Evolutionary conservation across 345 rosid genomes (phyloP).

Genomic region (Hirschfeldia incana): DNA sequence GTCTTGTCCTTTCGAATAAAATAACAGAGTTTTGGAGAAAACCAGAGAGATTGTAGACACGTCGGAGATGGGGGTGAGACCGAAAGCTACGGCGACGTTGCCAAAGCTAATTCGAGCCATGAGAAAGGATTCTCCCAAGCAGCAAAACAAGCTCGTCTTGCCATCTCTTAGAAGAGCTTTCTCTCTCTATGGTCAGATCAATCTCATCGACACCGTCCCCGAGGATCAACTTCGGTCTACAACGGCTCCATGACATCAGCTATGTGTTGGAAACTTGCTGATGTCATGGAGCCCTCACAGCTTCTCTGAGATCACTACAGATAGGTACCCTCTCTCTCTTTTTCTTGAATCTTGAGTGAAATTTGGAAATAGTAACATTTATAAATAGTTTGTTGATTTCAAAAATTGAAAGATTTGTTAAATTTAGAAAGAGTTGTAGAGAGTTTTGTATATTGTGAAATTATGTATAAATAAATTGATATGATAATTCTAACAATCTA

Average conservation of each 20-base stretch:
- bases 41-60: too few relatives aligned
- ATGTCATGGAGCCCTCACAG: constrained; percentile 77
- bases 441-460: too few relatives aligned
- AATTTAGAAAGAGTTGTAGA: too few relatives aligned
- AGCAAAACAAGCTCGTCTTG: constrained; percentile 35
- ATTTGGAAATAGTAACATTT: neutral
- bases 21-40: neutral
- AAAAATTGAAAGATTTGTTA: too few relatives aligned
- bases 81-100: constrained; percentile 45
- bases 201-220: constrained; percentile 82
- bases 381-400: too few relatives aligned
- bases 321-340: constrained; percentile 46
- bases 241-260: constrained; percentile 15
- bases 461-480: too few relatives aligned
- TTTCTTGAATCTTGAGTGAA: neutral
- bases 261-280: constrained; percentile 77
- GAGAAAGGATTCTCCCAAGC: constrained; percentile 36
- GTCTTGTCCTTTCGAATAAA: neutral
- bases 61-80: constrained; percentile 54
- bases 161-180: constrained; percentile 84
- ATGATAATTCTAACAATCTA: too few relatives aligned
- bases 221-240: constrained; percentile 74
- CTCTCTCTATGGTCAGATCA: constrained; percentile 92
- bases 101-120: constrained; percentile 44
- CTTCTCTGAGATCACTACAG: constrained; percentile 71